Evolutionary conservation across 371 early-diverging fungal species (phyloP).

Genomic region (Zopfochytrium polystomum): DNA sequence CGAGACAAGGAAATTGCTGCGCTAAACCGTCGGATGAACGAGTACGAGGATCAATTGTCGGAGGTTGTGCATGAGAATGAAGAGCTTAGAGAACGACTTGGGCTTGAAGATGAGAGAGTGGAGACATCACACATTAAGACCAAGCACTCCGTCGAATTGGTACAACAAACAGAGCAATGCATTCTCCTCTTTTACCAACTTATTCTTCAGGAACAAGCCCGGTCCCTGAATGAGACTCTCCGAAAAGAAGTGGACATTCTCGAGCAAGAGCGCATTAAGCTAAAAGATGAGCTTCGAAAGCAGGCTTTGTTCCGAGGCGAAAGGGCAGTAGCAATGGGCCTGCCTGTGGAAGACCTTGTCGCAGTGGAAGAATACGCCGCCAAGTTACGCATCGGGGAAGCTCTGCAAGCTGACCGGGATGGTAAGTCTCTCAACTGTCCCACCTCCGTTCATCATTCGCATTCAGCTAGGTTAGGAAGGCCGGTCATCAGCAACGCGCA

Average conservation of each 20-base stretch:
- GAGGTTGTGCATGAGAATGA: conserved; percentile 45
- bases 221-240: conserved; percentile 33
- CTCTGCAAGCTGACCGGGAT: neutral
- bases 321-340: conserved; percentile 43
- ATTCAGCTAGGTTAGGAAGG: conserved; percentile 2
- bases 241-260: conserved; percentile 45
- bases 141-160: conserved; percentile 39
- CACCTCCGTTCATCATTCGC: neutral
- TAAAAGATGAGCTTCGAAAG: conserved; percentile 41
- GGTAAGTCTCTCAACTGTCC: conserved; percentile 3
- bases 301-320: conserved; percentile 48
- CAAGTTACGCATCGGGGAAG: conserved; percentile 25
- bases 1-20: conserved; percentile 37
- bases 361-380: conserved; percentile 49
- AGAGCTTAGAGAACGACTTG: conserved; percentile 34
- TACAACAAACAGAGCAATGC: too few relatives aligned
- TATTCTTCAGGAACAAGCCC: conserved; percentile 31
- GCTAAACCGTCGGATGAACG: conserved; percentile 35
- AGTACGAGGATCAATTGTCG: conserved; percentile 32
- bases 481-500: conserved; percentile 27
- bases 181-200: conserved; percentile 3
- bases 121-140: conserved; percentile 28
- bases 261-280: conserved; percentile 48
- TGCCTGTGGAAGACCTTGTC: conserved; percentile 44
- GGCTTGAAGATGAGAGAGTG: conserved; percentile 30